These are phyloP conservation scores for Pythium aquatile DNA, from an alignment of 352 stramenopile species.

Conservation along the genomic window DNA sequence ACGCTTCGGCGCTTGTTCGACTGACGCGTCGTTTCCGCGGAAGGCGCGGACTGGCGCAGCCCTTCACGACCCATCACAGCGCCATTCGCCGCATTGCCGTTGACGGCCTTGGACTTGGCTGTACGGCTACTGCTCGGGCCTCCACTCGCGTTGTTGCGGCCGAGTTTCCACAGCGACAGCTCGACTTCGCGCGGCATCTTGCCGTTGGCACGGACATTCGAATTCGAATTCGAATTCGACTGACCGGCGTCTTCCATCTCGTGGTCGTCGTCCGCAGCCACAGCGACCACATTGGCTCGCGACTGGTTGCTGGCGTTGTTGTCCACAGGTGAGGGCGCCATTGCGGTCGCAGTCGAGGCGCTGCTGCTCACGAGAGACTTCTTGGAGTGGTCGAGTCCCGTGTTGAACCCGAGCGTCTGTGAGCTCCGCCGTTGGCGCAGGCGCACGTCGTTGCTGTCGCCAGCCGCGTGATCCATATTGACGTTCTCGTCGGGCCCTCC, in stretches of 20 bases:
- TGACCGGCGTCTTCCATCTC: slow-evolving; percentile 12
- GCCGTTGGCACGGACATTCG: not conserved
- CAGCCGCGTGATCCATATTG: not conserved
- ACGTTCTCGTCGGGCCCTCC: slow-evolving; percentile 13
- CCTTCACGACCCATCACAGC: slow-evolving; percentile 15
- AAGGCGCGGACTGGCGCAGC: not conserved
- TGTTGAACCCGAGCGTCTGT: not conserved
- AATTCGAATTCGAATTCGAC: not conserved
- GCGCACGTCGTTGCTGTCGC: slow-evolving; percentile 2
- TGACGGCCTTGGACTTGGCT: slow-evolving; percentile 20
- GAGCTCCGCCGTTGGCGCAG: slow-evolving; percentile 11
- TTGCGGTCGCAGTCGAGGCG: slow-evolving; percentile 20
- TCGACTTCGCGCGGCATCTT: slow-evolving; percentile 20
- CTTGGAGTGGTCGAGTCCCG: not conserved
- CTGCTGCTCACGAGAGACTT: slow-evolving; percentile 15
- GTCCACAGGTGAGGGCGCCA: slow-evolving; percentile 18
- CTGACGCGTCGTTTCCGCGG: not conserved
- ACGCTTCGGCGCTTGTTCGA: not conserved
- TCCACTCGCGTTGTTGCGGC: slow-evolving; percentile 14
- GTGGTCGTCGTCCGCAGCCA: slow-evolving; percentile 20
- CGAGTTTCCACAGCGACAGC: slow-evolving; percentile 26
- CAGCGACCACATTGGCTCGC: slow-evolving; percentile 14
- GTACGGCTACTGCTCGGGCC: not conserved
- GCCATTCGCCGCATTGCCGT: slow-evolving; percentile 10
- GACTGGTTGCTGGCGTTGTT: slow-evolving; percentile 13